Conservation (phyloP, 805 yeast species). For the Suhomyces sp. region DNA sequence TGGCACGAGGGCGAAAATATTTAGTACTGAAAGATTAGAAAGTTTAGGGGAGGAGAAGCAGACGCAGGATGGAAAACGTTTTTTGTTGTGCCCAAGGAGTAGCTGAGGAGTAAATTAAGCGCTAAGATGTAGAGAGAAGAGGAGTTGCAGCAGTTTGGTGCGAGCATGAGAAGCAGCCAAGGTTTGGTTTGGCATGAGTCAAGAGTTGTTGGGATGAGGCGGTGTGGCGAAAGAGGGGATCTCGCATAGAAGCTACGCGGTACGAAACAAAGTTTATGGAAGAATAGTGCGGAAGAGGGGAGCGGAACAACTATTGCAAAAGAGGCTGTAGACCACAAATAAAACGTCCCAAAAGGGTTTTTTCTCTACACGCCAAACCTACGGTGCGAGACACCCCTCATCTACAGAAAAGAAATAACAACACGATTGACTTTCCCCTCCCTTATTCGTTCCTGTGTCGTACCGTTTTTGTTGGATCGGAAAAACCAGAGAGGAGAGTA, state of each 20-base stretch:
- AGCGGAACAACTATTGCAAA: neutral
- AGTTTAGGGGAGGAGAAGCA: neutral
- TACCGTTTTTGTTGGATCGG: constrained; percentile 3
- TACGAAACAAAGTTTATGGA: neutral
- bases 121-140: neutral
- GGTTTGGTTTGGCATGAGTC: neutral
- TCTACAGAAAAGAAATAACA: neutral
- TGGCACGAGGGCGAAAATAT: neutral
- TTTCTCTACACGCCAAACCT: neutral
- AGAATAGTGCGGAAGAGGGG: constrained; percentile 4
- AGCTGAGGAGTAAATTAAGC: neutral
- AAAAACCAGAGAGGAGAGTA: constrained; percentile 2
- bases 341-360: neutral
- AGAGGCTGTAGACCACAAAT: neutral
- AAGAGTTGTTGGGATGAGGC: constrained; percentile 1
- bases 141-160: neutral
- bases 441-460: neutral
- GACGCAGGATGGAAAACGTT: neutral
- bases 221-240: constrained; percentile 1
- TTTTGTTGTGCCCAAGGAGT: neutral
- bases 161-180: neutral
- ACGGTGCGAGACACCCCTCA: neutral
- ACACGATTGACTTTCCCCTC: neutral
- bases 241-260: neutral
- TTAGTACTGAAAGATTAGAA: neutral